phyloP scores from a whole-genome alignment of 345 rosid genomes.

The Viola odorata region DNA sequence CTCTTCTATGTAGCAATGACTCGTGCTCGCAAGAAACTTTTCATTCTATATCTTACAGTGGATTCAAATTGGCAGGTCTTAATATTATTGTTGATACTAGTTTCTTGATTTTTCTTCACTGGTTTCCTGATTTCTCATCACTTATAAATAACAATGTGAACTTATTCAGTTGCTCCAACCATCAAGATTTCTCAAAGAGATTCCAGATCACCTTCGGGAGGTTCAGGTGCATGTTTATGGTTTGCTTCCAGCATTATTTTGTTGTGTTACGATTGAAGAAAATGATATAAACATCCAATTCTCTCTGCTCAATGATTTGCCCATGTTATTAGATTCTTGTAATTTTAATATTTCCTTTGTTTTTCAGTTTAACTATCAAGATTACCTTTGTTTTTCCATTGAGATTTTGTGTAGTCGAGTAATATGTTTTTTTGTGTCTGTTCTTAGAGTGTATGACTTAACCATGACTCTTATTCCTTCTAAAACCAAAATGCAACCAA shows the following conservation, averaged over 20 bases:
- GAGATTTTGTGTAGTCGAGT: neutral
- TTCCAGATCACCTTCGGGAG: constrained; percentile 73
- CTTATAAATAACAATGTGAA: constrained; percentile 21
- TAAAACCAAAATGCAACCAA: neutral
- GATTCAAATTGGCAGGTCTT: constrained; percentile 95
- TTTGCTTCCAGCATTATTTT: neutral
- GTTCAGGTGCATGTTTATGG: constrained; percentile 37
- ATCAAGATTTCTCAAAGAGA: constrained; percentile 88
- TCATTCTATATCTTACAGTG: constrained; percentile 67
- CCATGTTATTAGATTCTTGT: too few relatives aligned
- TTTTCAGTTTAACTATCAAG: too few relatives aligned
- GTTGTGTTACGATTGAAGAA: too few relatives aligned
- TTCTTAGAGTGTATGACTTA: neutral
- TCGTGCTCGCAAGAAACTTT: constrained; percentile 79
- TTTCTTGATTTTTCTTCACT: constrained; percentile 10
- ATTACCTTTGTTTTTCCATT: too few relatives aligned
- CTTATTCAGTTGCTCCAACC: constrained; percentile 76
- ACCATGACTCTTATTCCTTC: neutral
- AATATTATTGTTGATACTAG: neutral
- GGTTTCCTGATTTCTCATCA: constrained; percentile 10
- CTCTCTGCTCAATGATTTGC: too few relatives aligned
- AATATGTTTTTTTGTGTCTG: too few relatives aligned
- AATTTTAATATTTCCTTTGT: too few relatives aligned
- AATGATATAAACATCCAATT: too few relatives aligned
- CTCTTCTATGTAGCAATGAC: constrained; percentile 94